Evolutionary conservation across 805 yeast genomes (phyloP).

Genomic region (Kregervanrija fluxuum): DNA sequence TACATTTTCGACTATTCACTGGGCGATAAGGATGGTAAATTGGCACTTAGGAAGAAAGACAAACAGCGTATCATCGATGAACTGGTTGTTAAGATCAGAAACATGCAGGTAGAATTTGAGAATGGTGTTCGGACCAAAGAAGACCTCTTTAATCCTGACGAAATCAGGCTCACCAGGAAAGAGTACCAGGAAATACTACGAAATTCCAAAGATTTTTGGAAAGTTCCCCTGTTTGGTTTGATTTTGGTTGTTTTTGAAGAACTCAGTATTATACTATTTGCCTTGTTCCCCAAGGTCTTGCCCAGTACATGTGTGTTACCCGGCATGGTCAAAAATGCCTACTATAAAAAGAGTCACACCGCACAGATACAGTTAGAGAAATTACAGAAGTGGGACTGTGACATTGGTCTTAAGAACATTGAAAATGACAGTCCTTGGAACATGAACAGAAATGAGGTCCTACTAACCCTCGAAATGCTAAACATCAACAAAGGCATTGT

Average conservation of each 20-base stretch:
- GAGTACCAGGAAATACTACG: slow-evolving; percentile 46
- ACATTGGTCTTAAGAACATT: too few species aligned
- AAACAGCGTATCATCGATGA: slow-evolving; percentile 17
- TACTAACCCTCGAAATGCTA: too few species aligned
- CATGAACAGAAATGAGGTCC: too few species aligned
- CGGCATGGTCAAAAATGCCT: slow-evolving; percentile 9
- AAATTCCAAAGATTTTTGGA: slow-evolving; percentile 40
- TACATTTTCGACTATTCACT: slow-evolving; percentile 23
- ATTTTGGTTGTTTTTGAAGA: slow-evolving; percentile 51
- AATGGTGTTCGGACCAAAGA: slow-evolving; percentile 5
- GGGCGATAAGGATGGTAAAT: slow-evolving; percentile 17
- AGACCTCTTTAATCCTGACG: slow-evolving; percentile 2
- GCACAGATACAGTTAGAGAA: slow-evolving; percentile 1
- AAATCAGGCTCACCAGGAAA: slow-evolving; percentile 27
- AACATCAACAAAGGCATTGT: too few species aligned
- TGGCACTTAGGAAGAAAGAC: slow-evolving; percentile 10
- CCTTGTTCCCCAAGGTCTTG: slow-evolving; percentile 45
- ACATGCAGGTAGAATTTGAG: slow-evolving; percentile 17
- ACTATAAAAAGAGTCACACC: not conserved
- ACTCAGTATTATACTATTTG: slow-evolving; percentile 45
- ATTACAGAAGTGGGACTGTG: not conserved
- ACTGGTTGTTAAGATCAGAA: slow-evolving; percentile 19
- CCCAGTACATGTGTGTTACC: slow-evolving; percentile 61
- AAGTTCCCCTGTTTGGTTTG: slow-evolving; percentile 53
- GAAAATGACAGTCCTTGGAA: too few species aligned